Conservation (phyloP, 2,329 filamentous ascomycete species). For the Amylocarpus encephaloides region DNA sequence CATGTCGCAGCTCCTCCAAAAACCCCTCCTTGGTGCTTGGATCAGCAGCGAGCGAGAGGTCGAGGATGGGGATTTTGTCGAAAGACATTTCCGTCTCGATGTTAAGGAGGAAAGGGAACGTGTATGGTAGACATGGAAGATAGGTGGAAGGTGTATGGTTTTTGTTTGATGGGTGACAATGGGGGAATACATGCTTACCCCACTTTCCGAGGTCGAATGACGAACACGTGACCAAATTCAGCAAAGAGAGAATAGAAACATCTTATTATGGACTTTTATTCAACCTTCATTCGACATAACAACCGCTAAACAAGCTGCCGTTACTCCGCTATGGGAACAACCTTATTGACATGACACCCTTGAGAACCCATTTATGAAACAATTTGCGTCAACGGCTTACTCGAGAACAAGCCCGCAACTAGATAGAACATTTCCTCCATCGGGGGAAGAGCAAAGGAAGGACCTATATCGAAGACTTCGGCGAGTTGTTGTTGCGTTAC, state of each 20-base stretch:
- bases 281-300: too few species aligned
- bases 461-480: conserved; percentile 63
- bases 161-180: too few species aligned
- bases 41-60: conserved; percentile 60
- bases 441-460: conserved; percentile 62
- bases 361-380: conserved; percentile 7
- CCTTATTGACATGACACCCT: neutral
- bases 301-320: conserved; percentile 13
- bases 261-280: too few species aligned
- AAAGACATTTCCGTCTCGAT: conserved; percentile 43
- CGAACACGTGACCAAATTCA: too few species aligned
- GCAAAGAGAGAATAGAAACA: too few species aligned
- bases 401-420: conserved; percentile 58
- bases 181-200: too few species aligned
- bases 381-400: conserved; percentile 41
- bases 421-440: conserved; percentile 72
- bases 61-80: conserved; percentile 68
- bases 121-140: too few species aligned
- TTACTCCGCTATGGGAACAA: conserved; percentile 14
- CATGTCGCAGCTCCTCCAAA: conserved; percentile 62
- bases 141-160: too few species aligned
- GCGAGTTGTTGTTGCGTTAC: conserved; percentile 63
- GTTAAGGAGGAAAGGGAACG: too few species aligned
- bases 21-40: conserved; percentile 65
- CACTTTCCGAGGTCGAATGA: too few species aligned